A percentile compares a stretch with the other conserved stretches of the same genome.
These are phyloP conservation scores for Waltergamsia citrina DNA, from an alignment of 2,329 filamentous ascomycete species.

Conservation along the genomic window DNA sequence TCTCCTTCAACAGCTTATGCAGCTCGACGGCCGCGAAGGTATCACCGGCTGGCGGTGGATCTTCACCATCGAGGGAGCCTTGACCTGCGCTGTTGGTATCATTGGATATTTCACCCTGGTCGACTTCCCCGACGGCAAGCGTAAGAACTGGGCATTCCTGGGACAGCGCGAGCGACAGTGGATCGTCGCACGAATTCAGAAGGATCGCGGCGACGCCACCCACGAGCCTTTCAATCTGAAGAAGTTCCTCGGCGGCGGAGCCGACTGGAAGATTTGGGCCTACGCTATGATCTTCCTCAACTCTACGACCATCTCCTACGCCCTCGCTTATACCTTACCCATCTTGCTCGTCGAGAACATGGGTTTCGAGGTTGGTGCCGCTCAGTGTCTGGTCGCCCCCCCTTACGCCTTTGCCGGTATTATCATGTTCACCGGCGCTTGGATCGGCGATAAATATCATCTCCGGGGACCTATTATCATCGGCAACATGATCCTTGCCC, in stretches of 20 bases:
- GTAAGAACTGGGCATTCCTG: constrained; percentile 43
- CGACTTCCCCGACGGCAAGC: constrained; percentile 52
- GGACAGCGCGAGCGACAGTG: constrained; percentile 38
- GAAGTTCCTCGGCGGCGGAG: constrained; percentile 34
- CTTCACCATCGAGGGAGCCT: constrained; percentile 43
- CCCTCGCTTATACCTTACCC: constrained; percentile 70
- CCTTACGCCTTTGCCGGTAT: constrained; percentile 58
- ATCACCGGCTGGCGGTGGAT: constrained; percentile 60
- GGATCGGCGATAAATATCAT: constrained; percentile 56
- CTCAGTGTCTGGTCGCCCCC: constrained; percentile 64
- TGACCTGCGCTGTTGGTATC: constrained; percentile 44
- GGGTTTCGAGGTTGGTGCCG: constrained; percentile 51
- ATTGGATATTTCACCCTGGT: constrained; percentile 48
- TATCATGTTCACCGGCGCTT: constrained; percentile 50
- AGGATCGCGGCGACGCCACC: constrained; percentile 47
- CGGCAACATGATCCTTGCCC: constrained; percentile 54
- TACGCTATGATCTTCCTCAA: constrained; percentile 54
- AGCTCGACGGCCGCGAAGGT: constrained; percentile 45
- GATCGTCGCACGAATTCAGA: constrained; percentile 42
- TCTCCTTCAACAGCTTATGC: constrained; percentile 36
- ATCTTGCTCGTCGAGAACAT: constrained; percentile 58
- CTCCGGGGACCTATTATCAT: constrained; percentile 57
- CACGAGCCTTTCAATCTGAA: constrained; percentile 40
- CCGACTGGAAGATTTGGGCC: constrained; percentile 51
- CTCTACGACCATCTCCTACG: constrained; percentile 64